phyloP scores from a whole-genome alignment of 495 filamentous ascomycete species.

The Aspergillus bertholletiae region DNA sequence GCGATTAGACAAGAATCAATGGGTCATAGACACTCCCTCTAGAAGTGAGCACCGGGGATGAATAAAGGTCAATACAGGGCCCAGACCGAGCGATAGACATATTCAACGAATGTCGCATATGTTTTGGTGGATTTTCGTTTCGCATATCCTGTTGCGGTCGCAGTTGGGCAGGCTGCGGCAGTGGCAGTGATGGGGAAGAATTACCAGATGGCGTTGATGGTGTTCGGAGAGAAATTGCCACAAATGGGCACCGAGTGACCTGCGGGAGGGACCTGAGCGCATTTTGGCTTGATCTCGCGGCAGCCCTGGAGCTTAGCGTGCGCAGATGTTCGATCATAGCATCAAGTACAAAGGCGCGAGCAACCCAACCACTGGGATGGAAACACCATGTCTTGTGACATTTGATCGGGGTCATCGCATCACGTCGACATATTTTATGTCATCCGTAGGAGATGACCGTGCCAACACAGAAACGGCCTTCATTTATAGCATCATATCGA shows the following conservation, averaged over 20 bases:
- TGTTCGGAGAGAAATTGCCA: constrained; percentile 11
- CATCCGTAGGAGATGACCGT: too few relatives aligned
- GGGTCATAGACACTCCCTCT: constrained; percentile 2
- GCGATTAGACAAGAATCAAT: too few relatives aligned
- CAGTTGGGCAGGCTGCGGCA: constrained; percentile 7
- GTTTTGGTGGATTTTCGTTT: not conserved
- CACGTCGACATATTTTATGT: constrained; percentile 12
- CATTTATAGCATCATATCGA: too few relatives aligned
- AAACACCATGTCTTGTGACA: too few relatives aligned
- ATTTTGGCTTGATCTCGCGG: not conserved
- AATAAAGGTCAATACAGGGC: constrained; percentile 9
- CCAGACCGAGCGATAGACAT: not conserved
- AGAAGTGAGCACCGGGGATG: constrained; percentile 3
- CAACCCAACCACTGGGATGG: too few relatives aligned
- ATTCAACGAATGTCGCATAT: constrained; percentile 1
- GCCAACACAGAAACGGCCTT: too few relatives aligned
- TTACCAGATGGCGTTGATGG: constrained; percentile 22
- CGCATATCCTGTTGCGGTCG: not conserved
- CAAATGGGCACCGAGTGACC: constrained; percentile 6
- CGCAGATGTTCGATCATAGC: constrained; percentile 1
- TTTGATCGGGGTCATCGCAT: constrained; percentile 4
- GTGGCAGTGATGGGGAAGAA: constrained; percentile 17
- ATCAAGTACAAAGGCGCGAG: not conserved
- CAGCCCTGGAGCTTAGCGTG: not conserved
- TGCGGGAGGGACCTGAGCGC: constrained; percentile 2